Evolutionary conservation across 495 filamentous ascomycete genomes (phyloP).

Genomic region (Neurospora africana): DNA sequence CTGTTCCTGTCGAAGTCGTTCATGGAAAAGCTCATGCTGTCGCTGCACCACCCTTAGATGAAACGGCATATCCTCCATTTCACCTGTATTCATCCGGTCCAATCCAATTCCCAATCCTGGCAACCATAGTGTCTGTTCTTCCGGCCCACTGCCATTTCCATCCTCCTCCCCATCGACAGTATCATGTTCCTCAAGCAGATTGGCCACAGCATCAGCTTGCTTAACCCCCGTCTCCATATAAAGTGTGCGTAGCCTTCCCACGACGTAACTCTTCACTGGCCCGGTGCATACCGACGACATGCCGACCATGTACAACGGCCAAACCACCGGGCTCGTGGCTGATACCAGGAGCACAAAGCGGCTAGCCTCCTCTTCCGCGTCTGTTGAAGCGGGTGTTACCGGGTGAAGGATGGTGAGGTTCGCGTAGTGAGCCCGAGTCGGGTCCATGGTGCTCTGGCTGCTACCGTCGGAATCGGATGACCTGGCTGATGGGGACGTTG

Average conservation of each 20-base stretch:
- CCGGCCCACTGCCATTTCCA: conserved; percentile 1
- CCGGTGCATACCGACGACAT: conserved; percentile 26
- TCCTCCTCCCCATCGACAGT: neutral
- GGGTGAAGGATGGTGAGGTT: conserved; percentile 24
- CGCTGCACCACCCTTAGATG: neutral
- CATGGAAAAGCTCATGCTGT: neutral
- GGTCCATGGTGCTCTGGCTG: conserved; percentile 5
- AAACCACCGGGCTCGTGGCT: conserved; percentile 27
- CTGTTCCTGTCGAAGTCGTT: too few species aligned
- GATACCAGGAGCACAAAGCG: conserved; percentile 27
- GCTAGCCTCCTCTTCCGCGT: conserved; percentile 18
- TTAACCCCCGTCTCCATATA: conserved; percentile 25
- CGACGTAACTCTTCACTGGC: conserved; percentile 17
- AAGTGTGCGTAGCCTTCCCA: conserved; percentile 22
- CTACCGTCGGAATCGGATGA: conserved; percentile 15
- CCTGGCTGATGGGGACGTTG: conserved; percentile 16
- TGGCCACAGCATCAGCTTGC: conserved; percentile 25
- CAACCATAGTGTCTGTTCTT: neutral
- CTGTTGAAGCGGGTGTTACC: conserved; percentile 2
- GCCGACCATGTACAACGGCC: conserved; percentile 28
- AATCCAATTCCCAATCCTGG: neutral
- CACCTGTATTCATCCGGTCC: neutral
- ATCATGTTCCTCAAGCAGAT: conserved; percentile 21
- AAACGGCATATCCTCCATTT: neutral
- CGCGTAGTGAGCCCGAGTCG: neutral